Conservation (phyloP, 176 grass and related monocot genomes). For the Pharus latifolius region DNA sequence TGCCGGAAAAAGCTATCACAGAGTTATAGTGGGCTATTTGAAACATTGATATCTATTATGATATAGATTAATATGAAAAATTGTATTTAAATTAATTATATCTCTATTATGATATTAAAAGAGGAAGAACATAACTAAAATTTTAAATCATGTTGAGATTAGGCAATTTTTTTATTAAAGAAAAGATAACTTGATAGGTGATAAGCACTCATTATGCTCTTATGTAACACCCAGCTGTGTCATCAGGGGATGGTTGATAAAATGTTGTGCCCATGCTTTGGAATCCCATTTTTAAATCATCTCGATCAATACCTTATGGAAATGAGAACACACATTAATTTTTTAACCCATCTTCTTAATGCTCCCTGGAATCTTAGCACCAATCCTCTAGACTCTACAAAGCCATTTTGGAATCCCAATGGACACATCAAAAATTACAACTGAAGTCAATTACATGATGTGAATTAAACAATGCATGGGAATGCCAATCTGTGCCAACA, state of each 20-base stretch:
- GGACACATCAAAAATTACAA: conserved; percentile 14
- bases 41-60: too few relatives aligned
- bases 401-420: conserved; percentile 17
- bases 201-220: not conserved
- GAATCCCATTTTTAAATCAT: not conserved
- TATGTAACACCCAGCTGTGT: not conserved
- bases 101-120: too few relatives aligned
- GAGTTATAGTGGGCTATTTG: too few relatives aligned
- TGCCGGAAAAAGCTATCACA: too few relatives aligned
- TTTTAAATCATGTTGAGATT: too few relatives aligned
- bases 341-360: not conserved
- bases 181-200: not conserved
- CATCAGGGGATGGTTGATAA: conserved; percentile 2
- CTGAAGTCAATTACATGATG: conserved; percentile 17
- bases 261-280: not conserved
- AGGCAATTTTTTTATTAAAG: not conserved
- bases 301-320: conserved; percentile 3
- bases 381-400: conserved; percentile 8
- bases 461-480: conserved; percentile 12
- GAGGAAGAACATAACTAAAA: too few relatives aligned
- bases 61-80: too few relatives aligned
- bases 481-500: not conserved
- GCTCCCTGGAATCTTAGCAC: conserved; percentile 16
- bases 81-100: too few relatives aligned
- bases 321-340: not conserved